Base-by-base conservation (phyloP, 148 eudicot genomes). In the Rhododendron mucronatum region DNA sequence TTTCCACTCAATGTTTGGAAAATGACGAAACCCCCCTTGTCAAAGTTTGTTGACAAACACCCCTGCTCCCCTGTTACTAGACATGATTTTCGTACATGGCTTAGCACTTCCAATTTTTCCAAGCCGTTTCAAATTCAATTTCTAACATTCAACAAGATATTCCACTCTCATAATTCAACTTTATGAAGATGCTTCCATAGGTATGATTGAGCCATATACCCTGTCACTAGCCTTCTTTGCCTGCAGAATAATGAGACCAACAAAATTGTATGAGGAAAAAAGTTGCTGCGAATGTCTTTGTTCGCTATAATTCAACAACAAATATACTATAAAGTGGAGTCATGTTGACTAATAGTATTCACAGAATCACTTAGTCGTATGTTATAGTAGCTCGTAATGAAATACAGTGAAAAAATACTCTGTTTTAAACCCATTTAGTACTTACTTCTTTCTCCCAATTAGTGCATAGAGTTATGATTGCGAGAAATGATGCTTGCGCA, bases 371-470 rank as follows among this genome's bases (percentile, higher is more conserved):
- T 13, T 10, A 50, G 14, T 53, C 18, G 5, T 53, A 2, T 0
- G 16, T 51, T 51, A 14, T 53, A 53, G 4, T 53, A 3, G 4
- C 0, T 53, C 3, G 18, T 26, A 28, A 33, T 8, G 2, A 5
- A 71, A 71, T 30, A 28, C 41, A 30, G 0, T 30, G 18, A 30
- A 30, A 28, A 11, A 26, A 67, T 33, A 67, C 33, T 1, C 30
- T 7, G 10, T 67, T 10, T 67, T 37, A 37, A 14, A 47, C 23
- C 23, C 47, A 23, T 3, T 23, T 4, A 61, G n/a, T 20, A 26
- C 82, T 23, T 91, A 95, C 98, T 86, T 92, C 92, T 79, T 87
- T 80, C 30, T 92, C 94, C 96, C 98, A 95, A 26, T 93, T 85
- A 23, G 91, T 92, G 50, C 91, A 83, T 45, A 93, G 26, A 39